These are phyloP conservation scores for Sphagnum tenellum DNA, from an alignment of 225 moss, liverwort and hornwort genomes.

Conservation along the genomic window DNA sequence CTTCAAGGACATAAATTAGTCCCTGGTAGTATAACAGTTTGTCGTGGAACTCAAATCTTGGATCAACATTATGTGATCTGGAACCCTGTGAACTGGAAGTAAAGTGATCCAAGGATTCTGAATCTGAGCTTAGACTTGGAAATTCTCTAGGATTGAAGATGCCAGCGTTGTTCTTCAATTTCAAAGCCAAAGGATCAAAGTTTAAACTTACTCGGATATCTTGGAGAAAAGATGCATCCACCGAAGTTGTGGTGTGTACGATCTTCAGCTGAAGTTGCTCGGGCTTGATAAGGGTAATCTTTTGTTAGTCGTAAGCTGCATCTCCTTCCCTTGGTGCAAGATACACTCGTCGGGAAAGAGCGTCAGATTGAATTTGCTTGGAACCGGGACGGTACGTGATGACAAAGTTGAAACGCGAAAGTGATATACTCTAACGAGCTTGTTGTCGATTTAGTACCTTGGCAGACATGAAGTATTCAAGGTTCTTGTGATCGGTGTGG, in stretches of 20 bases:
- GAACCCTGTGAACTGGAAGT: too few relatives aligned
- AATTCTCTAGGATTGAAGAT: too few relatives aligned
- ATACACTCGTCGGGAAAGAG: background rate
- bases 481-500: background rate
- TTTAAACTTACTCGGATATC: background rate
- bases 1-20: conserved; percentile 2
- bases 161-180: background rate
- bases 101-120: too few relatives aligned
- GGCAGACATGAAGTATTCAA: conserved; percentile 1
- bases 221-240: background rate
- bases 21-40: background rate
- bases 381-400: background rate
- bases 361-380: background rate
- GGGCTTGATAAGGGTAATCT: background rate
- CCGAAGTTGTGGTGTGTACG: background rate
- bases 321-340: background rate
- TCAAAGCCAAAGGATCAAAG: background rate
- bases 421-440: background rate
- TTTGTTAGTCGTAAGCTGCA: background rate
- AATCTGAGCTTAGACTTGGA: too few relatives aligned
- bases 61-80: too few relatives aligned
- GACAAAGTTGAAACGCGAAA: conserved; percentile 1
- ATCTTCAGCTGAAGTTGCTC: background rate
- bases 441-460: background rate
- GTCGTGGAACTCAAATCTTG: background rate